These are phyloP conservation scores for Colletotrichum cordylinicola DNA, from an alignment of 2,329 filamentous ascomycete genomes.

Conservation along the genomic window DNA sequence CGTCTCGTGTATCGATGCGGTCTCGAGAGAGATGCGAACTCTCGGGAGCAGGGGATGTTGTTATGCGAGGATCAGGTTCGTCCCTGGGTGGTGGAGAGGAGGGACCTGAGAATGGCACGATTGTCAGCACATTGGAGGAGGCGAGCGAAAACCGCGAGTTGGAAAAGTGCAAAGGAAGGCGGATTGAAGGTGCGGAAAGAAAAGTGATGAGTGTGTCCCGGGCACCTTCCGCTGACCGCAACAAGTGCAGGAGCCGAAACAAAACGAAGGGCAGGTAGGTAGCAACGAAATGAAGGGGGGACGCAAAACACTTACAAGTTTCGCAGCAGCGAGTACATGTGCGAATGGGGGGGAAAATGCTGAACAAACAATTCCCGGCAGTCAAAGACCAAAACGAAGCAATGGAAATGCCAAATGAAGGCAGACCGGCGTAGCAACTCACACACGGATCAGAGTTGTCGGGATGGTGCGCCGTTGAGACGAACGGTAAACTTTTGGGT, in stretches of 20 bases:
- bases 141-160: neutral
- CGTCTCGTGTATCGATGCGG: neutral
- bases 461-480: conserved; percentile 17
- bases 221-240: neutral
- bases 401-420: conserved; percentile 29
- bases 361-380: neutral
- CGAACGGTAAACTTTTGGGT: conserved; percentile 18
- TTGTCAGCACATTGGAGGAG: conserved; percentile 4
- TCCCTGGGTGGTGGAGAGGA: neutral
- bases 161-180: neutral
- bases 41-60: neutral
- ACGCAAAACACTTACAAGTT: conserved; percentile 29
- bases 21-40: neutral
- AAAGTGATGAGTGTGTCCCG: neutral
- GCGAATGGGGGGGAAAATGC: conserved; percentile 20
- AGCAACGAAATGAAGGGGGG: neutral
- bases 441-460: conserved; percentile 7
- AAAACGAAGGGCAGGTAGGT: neutral
- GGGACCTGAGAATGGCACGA: neutral
- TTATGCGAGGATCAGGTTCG: neutral
- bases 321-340: conserved; percentile 31
- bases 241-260: neutral
- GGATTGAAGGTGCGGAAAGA: neutral
- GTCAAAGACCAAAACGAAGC: conserved; percentile 26
- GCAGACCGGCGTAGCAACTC: conserved; percentile 9